Evolutionary conservation across 495 filamentous ascomycete genomes (phyloP), one percentile per base, ranked within the genome.

Genomic region (Neurospora sp.): DNA sequence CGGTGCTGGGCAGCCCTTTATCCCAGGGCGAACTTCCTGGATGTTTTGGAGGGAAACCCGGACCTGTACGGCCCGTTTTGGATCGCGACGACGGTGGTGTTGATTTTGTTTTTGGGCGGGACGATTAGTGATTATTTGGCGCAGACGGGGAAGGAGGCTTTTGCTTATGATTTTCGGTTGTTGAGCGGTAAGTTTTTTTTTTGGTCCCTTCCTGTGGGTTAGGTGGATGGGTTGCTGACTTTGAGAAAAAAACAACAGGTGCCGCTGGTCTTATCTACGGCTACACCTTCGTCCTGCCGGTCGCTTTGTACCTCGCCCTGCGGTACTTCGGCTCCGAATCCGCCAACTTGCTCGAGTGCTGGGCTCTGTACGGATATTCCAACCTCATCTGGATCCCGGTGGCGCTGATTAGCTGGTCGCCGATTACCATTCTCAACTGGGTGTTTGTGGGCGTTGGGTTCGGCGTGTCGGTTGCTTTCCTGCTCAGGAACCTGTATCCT

Each of bases 341-440:
- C 76, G 95, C 94, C 16, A 96, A 93, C 78, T 84, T 99, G 70
- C 88, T 99, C 73, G 96, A 99, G 85, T 96, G 93, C 85, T 93
- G 92, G 91, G 90, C 93, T 46, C 83, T 99, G 42, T 99, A 98
- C 82, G 96, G 96, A 14, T 99, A 99, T 83, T 88, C 90, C 39
- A 99, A 98, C 84, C 83, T 98, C 77, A 92, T 98, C 71, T 99
- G 96, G 96, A 93, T 99, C 77, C 93, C 91, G 1, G 95, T 99
- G 60, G 96, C 96, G 31, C 84, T 98, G 72, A 92, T 97, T 72
- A 92, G 91, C 80, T 97, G 93, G 91, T 94, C 91, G 76, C 92
- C 92, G 35, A 83, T 97, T 77, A 88, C 87, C 14, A 88, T 93
- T 71, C 88, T 99, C 71, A 99, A 99, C 85, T 98, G 92, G 87